Conservation (phyloP, 345 rosid genomes). For the Gossypium turneri region DNA sequence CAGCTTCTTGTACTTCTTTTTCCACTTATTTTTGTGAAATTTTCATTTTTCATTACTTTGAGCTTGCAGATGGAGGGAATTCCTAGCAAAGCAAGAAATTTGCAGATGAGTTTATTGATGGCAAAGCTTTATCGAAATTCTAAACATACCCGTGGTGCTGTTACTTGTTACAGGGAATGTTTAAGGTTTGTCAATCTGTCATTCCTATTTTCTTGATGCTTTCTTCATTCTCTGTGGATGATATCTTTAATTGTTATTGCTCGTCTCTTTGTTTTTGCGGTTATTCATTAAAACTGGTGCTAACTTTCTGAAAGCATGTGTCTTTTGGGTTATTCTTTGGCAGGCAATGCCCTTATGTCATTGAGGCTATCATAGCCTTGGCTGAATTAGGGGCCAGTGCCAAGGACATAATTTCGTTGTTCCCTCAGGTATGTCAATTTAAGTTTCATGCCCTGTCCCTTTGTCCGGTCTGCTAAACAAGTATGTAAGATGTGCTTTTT, state of each 20-base stretch:
- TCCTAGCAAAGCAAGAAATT: conserved; percentile 83
- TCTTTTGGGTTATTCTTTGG: conserved; percentile 4
- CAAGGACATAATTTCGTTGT: conserved; percentile 73
- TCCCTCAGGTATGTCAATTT: conserved; percentile 66
- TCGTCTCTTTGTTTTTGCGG: conserved; percentile 1
- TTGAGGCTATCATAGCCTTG: conserved; percentile 83
- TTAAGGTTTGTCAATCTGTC: conserved; percentile 51
- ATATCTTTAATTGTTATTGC: neutral
- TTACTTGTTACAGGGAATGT: conserved; percentile 86
- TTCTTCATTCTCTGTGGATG: neutral
- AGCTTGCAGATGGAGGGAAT: conserved; percentile 79
- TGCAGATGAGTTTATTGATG: conserved; percentile 89
- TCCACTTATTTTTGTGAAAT: neutral
- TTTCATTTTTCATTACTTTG: neutral
- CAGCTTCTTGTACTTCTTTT: neutral
- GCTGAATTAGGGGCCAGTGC: conserved; percentile 87
- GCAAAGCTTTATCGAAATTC: conserved; percentile 90
- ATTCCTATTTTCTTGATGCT: neutral
- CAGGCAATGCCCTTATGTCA: conserved; percentile 86
- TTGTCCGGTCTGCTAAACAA: neutral
- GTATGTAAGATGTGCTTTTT: neutral
- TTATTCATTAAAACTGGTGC: conserved; percentile 5
- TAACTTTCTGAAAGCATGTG: conserved; percentile 10
- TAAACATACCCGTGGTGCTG: conserved; percentile 78
- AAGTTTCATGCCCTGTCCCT: neutral